phyloP scores from a whole-genome alignment of 1,284 basidiomycete species.

The Xerocomus nothofagi region DNA sequence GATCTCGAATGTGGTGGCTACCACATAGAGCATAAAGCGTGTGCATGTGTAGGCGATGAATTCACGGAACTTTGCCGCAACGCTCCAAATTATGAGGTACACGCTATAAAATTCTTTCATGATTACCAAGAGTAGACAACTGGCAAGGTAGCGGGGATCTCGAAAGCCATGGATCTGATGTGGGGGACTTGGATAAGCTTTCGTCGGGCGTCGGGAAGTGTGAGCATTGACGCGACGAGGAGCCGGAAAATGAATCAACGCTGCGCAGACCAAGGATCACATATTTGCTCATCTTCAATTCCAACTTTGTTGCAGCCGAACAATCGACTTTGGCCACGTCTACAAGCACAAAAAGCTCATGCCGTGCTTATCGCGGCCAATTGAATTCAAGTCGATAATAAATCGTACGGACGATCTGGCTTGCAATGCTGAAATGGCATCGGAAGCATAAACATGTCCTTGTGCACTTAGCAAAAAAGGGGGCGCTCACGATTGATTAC shows the following conservation, averaged over 20 bases:
- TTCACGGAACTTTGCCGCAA: constrained; percentile 2
- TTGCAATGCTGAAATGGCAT: background rate
- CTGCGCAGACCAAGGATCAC: background rate
- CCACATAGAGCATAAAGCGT: too few relatives aligned
- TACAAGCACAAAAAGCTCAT: background rate
- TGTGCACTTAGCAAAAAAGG: background rate
- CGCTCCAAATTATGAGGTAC: constrained; percentile 8
- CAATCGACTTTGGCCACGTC: background rate
- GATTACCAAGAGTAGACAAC: constrained; percentile 9
- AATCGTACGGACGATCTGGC: constrained; percentile 16
- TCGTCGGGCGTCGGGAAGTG: constrained; percentile 4
- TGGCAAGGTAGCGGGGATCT: constrained; percentile 27
- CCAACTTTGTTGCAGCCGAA: constrained; percentile 6
- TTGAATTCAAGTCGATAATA: constrained; percentile 10
- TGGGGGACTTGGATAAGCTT: constrained; percentile 13
- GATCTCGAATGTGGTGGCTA: too few relatives aligned
- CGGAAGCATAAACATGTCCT: background rate
- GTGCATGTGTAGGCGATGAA: background rate
- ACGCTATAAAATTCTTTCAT: background rate
- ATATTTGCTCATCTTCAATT: background rate
- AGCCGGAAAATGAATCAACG: too few relatives aligned
- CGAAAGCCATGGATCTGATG: constrained; percentile 15
- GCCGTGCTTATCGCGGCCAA: constrained; percentile 13
- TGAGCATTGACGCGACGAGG: constrained; percentile 3
- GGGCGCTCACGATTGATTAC: constrained; percentile 5